phyloP scores from a whole-genome alignment of 1,284 basidiomycete species.

The Coniferiporia sulphurascens region DNA sequence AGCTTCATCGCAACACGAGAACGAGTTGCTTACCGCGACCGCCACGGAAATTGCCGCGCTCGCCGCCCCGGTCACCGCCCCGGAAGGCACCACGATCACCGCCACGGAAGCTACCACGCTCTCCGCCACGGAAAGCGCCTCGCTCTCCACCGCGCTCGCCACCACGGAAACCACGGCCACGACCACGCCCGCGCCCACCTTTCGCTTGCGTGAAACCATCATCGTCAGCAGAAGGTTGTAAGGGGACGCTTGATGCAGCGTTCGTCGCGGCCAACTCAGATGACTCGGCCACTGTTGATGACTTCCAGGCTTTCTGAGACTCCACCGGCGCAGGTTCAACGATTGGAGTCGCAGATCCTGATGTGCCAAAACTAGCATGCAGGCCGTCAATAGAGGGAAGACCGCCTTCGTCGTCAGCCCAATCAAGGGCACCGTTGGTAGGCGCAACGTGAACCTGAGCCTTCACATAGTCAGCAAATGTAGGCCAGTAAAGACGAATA shows the following conservation, averaged over 20 bases:
- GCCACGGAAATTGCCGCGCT: conserved; percentile 12
- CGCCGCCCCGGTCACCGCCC: conserved; percentile 34
- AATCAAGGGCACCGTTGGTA: conserved; percentile 46
- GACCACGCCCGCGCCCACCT: conserved; percentile 32
- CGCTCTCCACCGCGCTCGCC: conserved; percentile 31
- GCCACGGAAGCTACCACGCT: conserved; percentile 33
- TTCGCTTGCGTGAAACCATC: conserved; percentile 58
- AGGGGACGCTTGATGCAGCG: conserved; percentile 18
- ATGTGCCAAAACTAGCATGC: conserved; percentile 43
- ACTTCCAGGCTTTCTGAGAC: conserved; percentile 23
- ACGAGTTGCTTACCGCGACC: conserved; percentile 9
- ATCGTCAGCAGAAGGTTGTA: conserved; percentile 36
- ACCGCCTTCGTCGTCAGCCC: conserved; percentile 57
- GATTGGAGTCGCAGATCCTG: conserved; percentile 43
- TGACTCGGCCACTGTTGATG: conserved; percentile 18
- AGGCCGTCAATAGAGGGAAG: conserved; percentile 54
- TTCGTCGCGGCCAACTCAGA: conserved; percentile 23
- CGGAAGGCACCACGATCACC: conserved; percentile 32
- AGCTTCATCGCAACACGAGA: background rate
- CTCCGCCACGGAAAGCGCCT: conserved; percentile 39
- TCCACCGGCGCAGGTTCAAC: conserved; percentile 26
- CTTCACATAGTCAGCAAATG: background rate
- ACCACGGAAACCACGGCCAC: conserved; percentile 24
- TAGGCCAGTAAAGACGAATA: conserved; percentile 7
- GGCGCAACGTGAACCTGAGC: conserved; percentile 36